phyloP scores from a whole-genome alignment of 1,139 yeast species.

The Meyerozyma athensensis region DNA sequence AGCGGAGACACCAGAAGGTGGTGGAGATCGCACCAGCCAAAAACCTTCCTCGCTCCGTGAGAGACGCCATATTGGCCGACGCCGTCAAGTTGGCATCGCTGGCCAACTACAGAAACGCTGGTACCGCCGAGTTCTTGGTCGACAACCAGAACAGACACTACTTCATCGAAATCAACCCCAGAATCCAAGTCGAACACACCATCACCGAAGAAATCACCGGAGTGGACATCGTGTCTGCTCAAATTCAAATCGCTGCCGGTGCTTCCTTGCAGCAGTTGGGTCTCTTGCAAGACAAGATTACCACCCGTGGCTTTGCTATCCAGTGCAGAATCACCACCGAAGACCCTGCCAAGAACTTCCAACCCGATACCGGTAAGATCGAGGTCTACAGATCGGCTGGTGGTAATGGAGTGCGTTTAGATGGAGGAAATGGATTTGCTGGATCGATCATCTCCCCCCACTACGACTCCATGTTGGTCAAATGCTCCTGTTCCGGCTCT shows the following conservation, averaged over 20 bases:
- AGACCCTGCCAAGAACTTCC: constrained; percentile 94
- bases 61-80: constrained; percentile 89
- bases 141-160: constrained; percentile 93
- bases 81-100: constrained; percentile 88
- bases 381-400: constrained; percentile 98
- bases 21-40: constrained; percentile 99
- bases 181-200: constrained; percentile 98
- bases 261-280: constrained; percentile 92
- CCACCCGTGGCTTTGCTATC: constrained; percentile 95
- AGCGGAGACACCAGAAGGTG: constrained; percentile 98
- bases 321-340: constrained; percentile 99
- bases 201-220: constrained; percentile 99
- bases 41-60: constrained; percentile 71
- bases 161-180: constrained; percentile 96
- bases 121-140: constrained; percentile 97
- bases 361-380: constrained; percentile 97
- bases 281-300: constrained; percentile 85
- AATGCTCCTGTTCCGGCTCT: constrained; percentile 94
- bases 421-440: constrained; percentile 99
- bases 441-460: constrained; percentile 97
- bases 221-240: constrained; percentile 96
- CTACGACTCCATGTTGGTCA: constrained; percentile 97
- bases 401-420: constrained; percentile 98
- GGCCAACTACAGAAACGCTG: constrained; percentile 94
- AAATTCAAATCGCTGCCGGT: constrained; percentile 98